phyloP scores from a whole-genome alignment of 2,329 filamentous ascomycete species.

The Penicillium glabrum region DNA sequence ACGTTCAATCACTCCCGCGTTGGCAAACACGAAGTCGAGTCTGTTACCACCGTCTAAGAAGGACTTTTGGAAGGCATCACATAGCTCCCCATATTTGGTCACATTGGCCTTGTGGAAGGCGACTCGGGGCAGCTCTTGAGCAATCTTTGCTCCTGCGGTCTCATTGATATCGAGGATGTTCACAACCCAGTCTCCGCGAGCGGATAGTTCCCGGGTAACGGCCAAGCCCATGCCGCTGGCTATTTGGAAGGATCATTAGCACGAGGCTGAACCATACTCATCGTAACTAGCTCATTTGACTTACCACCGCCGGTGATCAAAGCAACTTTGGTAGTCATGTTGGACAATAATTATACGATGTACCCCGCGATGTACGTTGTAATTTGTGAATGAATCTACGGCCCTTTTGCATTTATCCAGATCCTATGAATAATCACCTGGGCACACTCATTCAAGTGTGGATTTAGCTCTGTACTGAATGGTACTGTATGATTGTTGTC shows the following conservation, averaged over 20 bases:
- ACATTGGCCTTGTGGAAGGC: slow-evolving; percentile 37
- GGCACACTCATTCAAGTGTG: not conserved
- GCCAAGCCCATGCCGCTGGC: slow-evolving; percentile 48
- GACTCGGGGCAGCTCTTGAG: slow-evolving; percentile 28
- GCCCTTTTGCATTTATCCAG: not conserved
- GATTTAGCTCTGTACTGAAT: not conserved
- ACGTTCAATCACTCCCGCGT: slow-evolving; percentile 48
- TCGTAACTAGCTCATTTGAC: not conserved
- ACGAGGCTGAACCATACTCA: not conserved
- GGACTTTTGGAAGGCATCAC: slow-evolving; percentile 37
- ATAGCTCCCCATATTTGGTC: slow-evolving; percentile 35
- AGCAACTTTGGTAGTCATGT: slow-evolving; percentile 5
- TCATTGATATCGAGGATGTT: slow-evolving; percentile 44
- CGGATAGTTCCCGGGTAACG: slow-evolving; percentile 41
- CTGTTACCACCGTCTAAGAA: slow-evolving; percentile 34
- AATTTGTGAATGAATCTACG: not conserved
- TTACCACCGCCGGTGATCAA: slow-evolving; percentile 19
- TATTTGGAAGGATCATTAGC: slow-evolving; percentile 10
- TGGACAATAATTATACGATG: not conserved
- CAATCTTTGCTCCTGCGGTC: slow-evolving; percentile 31
- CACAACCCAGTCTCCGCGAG: slow-evolving; percentile 41
- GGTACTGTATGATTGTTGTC: not conserved
- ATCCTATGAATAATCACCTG: not conserved
- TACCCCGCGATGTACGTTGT: not conserved
- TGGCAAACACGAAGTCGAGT: slow-evolving; percentile 52